These are phyloP conservation scores for Fraxinus velutina DNA, from an alignment of 305 asterid genomes.

Conservation along the genomic window DNA sequence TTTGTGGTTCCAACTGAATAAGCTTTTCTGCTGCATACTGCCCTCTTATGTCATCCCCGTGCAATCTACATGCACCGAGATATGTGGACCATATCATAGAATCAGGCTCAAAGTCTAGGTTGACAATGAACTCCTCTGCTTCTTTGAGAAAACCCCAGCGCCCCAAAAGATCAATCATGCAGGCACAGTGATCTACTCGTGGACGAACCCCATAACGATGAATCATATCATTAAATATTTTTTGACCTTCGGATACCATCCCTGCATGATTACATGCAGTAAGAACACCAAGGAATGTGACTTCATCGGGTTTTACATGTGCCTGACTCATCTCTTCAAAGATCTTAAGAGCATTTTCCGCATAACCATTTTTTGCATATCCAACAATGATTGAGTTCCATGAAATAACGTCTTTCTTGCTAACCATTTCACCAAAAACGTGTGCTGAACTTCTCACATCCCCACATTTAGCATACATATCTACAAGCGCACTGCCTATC, in stretches of 20 bases:
- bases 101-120: conserved; percentile 52
- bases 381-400: conserved; percentile 94
- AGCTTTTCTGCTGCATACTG: conserved; percentile 68
- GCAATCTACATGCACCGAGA: conserved; percentile 80
- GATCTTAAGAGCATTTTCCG: conserved; percentile 51
- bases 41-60: conserved; percentile 73
- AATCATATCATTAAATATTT: conserved; percentile 49
- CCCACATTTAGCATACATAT: conserved; percentile 96
- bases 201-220: conserved; percentile 48
- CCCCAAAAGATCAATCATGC: conserved; percentile 83
- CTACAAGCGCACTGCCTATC: conserved; percentile 70
- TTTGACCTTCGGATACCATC: conserved; percentile 66
- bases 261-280: conserved; percentile 93
- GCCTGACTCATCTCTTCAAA: conserved; percentile 65
- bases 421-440: conserved; percentile 57
- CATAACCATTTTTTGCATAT: conserved; percentile 76
- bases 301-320: conserved; percentile 58
- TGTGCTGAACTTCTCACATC: conserved; percentile 59
- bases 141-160: conserved; percentile 79
- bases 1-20: conserved; percentile 63
- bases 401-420: conserved; percentile 57
- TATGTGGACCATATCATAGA: conserved; percentile 74
- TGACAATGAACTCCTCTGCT: conserved; percentile 67
- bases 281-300: conserved; percentile 80
- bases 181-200: conserved; percentile 68